Conservation (phyloP, 345 rosid genomes). For the Populus pruinosa region DNA sequence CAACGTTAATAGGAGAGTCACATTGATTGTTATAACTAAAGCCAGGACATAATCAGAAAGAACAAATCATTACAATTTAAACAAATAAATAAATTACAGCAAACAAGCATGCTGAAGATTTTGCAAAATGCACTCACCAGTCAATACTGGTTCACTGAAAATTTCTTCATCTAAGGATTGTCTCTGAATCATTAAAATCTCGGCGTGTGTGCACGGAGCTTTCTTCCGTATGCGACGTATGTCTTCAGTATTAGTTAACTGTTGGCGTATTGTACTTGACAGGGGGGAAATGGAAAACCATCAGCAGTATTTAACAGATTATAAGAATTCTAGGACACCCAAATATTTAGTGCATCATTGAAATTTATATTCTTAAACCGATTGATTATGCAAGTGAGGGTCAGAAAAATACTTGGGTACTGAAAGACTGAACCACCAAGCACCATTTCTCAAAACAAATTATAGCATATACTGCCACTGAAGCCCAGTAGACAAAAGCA, state of each 20-base stretch:
- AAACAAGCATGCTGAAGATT: constrained; percentile 11
- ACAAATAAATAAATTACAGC: background rate
- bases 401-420: background rate
- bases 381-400: background rate
- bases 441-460: background rate
- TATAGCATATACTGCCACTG: background rate
- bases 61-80: background rate
- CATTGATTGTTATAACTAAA: background rate
- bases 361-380: background rate
- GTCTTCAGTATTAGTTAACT: constrained; percentile 78
- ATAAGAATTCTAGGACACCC: background rate
- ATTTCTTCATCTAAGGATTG: constrained; percentile 73
- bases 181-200: constrained; percentile 79
- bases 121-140: constrained; percentile 57
- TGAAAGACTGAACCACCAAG: background rate
- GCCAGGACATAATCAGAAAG: background rate
- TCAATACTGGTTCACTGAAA: constrained; percentile 55
- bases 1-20: background rate
- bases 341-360: background rate
- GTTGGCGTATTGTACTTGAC: constrained; percentile 79
- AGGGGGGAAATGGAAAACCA: constrained; percentile 22
- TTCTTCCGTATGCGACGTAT: constrained; percentile 92
- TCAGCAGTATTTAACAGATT: constrained; percentile 19
- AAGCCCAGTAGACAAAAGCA: background rate
- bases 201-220: constrained; percentile 94